Conservation (phyloP, 1,284 basidiomycete species). For the Laetiporus sulphureus region DNA sequence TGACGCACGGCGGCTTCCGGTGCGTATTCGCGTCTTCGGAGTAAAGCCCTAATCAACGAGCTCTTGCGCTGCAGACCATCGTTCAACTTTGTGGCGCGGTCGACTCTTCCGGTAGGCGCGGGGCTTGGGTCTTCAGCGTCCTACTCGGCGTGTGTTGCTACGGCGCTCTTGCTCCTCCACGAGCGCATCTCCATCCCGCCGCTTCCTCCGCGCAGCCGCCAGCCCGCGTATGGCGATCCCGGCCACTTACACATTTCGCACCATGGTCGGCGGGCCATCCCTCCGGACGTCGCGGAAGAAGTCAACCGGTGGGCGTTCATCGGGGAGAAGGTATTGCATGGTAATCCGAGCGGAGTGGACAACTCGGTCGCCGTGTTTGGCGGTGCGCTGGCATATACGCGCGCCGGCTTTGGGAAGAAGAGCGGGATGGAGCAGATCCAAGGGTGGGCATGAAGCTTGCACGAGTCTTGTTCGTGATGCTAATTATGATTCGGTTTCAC, state of each 20-base stretch:
- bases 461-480: no score
- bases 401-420: constrained; percentile 69
- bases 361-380: constrained; percentile 94
- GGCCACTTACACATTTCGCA: constrained; percentile 59
- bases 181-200: constrained; percentile 51
- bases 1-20: constrained; percentile 52
- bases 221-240: constrained; percentile 30
- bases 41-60: no score
- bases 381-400: constrained; percentile 88
- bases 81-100: constrained; percentile 79
- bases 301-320: constrained; percentile 95
- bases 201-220: constrained; percentile 36
- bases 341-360: constrained; percentile 96
- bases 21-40: constrained; percentile 29
- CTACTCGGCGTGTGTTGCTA: constrained; percentile 84
- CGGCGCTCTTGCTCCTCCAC: constrained; percentile 73
- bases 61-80: constrained; percentile 56
- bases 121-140: constrained; percentile 97
- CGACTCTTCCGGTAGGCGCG: constrained; percentile 97
- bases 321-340: constrained; percentile 94
- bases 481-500: no score
- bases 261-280: constrained; percentile 57
- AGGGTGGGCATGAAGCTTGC: constrained; percentile 75
- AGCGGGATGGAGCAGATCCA: constrained; percentile 82
- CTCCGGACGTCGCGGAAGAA: constrained; percentile 56